Base-by-base conservation (phyloP, 1,284 basidiomycete species). In the Marasmius oreades region DNA sequence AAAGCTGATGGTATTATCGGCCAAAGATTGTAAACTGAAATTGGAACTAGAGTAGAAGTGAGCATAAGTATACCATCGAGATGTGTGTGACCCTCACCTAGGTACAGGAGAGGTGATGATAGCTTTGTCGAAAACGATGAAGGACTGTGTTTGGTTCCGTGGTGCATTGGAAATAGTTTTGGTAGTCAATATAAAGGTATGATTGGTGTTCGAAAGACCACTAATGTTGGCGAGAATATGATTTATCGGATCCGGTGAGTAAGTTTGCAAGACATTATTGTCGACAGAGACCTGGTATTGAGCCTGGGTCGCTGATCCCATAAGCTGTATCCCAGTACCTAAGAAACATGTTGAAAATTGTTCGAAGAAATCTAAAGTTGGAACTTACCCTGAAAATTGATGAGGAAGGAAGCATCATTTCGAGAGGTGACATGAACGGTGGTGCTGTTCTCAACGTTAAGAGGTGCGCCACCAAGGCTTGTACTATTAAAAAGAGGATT, bases 321-420 rank as follows among this genome's bases (percentile, higher is more conserved):
- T 60, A 33, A 86, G 71, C 58, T 77, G 71, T 37, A 86, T 79
- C 23, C 77, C 81, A 33, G 77, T 84, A 42, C 84, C 84, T 86
- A 61, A 28, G 18, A 20, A n/a, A 51, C 53, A 22, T 51, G 34
- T 44, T 22, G 50, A 42, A 51, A 47, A 36, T 26, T 47, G 26
- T 31, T 12, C 47, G 10, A 50, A 14, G 24, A 11, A 18, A 18
- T 26, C 22, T 33, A 10, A 16, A 3, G 2, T 12, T 2, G n/a
- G 53, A 42, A 70, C 79, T 61, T 62, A 88, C 88, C 88, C 61
- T 75, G 78, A 82, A 85, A 90, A 52, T 65, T 66, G 56, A 90
- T 66, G 47, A 75, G 69, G 14, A 90, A 61, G 11, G 76, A 74
- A 10, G 86, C 84, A 18, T 78, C 78, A 63, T 86, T 67, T 59